These are phyloP conservation scores for Allium fistulosum DNA, from an alignment of 106 monocot species.

Conservation along the genomic window DNA sequence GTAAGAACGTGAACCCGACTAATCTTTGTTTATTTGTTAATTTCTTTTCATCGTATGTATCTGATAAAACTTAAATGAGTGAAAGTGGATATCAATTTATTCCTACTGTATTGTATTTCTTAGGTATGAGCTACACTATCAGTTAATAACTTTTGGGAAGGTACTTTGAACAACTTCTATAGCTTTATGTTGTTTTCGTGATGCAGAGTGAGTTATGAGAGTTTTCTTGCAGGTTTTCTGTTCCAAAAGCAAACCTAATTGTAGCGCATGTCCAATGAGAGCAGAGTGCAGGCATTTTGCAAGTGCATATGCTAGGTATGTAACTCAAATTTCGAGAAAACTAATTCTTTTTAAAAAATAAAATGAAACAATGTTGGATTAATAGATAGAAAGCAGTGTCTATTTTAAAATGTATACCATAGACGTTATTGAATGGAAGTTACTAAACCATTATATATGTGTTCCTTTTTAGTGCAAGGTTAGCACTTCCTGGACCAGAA, in stretches of 20 bases:
- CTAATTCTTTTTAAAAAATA: neutral
- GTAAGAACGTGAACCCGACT: slow-evolving; percentile 17
- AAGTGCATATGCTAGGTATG: slow-evolving; percentile 9
- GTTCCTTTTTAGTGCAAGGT: slow-evolving; percentile 7
- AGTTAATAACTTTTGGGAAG: slow-evolving; percentile 98
- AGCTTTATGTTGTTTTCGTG: no score
- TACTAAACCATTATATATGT: no score
- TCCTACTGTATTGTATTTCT: neutral
- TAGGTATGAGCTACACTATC: slow-evolving; percentile 96
- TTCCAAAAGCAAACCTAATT: slow-evolving; percentile 16
- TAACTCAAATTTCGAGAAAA: neutral
- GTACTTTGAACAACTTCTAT: slow-evolving; percentile 11
- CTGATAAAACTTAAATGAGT: no score
- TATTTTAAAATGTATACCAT: no score
- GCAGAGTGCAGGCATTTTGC: slow-evolving; percentile 18
- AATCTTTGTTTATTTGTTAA: no score
- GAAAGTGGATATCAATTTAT: no score
- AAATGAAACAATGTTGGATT: no score
- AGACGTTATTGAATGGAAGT: no score
- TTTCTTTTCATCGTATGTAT: no score
- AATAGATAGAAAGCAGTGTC: no score
- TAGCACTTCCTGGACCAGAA: slow-evolving; percentile 15
- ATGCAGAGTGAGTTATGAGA: no score
- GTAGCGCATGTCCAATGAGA: slow-evolving; percentile 16
- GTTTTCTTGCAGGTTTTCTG: slow-evolving; percentile 16